phyloP scores from a whole-genome alignment of 768 basidiomycete genomes.

The Boletus tomentosulus region DNA sequence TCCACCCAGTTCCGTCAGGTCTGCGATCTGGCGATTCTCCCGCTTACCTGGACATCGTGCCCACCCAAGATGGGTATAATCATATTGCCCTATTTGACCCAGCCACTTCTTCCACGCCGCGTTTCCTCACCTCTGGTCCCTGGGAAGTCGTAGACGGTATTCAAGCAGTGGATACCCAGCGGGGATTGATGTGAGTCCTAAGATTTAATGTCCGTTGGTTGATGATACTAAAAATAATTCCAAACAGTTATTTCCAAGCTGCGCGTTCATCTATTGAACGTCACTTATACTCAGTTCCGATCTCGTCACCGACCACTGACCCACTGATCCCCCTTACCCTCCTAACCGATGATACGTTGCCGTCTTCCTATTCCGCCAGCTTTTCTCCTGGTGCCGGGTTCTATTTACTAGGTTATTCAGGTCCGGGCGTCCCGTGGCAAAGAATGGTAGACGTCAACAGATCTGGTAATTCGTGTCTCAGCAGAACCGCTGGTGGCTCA shows the following conservation, averaged over 20 bases:
- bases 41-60: conserved; percentile 90
- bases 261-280: conserved; percentile 82
- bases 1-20: conserved; percentile 50
- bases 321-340: conserved; percentile 36
- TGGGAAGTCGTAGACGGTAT: conserved; percentile 89
- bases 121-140: conserved; percentile 78
- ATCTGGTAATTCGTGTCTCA: conserved; percentile 33
- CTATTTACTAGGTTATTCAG: conserved; percentile 75
- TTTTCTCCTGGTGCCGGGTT: conserved; percentile 88
- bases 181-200: conserved; percentile 63
- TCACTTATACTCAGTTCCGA: conserved; percentile 73
- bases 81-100: conserved; percentile 92
- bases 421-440: conserved; percentile 87
- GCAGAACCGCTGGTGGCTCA: neutral
- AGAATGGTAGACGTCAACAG: conserved; percentile 59
- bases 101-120: conserved; percentile 60
- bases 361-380: conserved; percentile 57
- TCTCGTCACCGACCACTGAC: conserved; percentile 50
- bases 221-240: conserved; percentile 20
- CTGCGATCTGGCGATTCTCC: conserved; percentile 41
- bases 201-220: conserved; percentile 30
- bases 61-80: conserved; percentile 76
- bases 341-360: conserved; percentile 48
- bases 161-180: conserved; percentile 62
- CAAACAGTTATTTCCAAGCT: conserved; percentile 80